Conservation (phyloP, 768 basidiomycete genomes). For the Fibroporia radiculosa region DNA sequence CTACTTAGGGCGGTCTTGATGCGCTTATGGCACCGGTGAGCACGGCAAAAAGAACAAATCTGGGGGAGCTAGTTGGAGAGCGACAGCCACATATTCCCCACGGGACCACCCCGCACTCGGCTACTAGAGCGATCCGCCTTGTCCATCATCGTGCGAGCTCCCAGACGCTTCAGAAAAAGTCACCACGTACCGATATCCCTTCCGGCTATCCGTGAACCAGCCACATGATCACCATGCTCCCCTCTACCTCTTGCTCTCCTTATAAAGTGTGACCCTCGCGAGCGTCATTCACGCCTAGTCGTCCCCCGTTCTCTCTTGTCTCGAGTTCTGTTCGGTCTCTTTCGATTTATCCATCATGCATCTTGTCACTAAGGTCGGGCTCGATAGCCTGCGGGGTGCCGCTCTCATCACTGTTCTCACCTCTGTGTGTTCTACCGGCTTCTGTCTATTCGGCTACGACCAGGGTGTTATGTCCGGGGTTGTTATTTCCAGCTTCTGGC, state of each 20-base stretch:
- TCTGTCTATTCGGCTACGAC: conserved; percentile 31
- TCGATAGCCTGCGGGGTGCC: neutral
- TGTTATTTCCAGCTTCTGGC: conserved; percentile 15
- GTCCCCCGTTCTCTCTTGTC: neutral
- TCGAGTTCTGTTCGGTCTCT: neutral
- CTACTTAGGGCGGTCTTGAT: too few relatives aligned
- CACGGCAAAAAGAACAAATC: too few relatives aligned
- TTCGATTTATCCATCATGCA: neutral
- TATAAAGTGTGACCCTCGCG: neutral
- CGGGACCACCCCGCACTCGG: neutral
- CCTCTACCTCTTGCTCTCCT: neutral
- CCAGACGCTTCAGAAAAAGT: neutral
- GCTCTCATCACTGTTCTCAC: conserved; percentile 4
- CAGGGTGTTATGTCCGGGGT: conserved; percentile 37
- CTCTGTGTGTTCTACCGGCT: conserved; percentile 29
- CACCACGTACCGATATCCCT: neutral
- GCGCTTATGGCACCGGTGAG: too few relatives aligned
- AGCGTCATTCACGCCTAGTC: neutral
- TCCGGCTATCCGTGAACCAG: neutral
- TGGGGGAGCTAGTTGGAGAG: too few relatives aligned
- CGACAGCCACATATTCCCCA: too few relatives aligned
- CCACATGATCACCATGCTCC: neutral
- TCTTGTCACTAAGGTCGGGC: neutral
- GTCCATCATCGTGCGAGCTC: neutral
- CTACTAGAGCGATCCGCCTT: neutral